These are phyloP conservation scores for Epithemia pelagica DNA, from an alignment of 108 stramenopile genomes.

Conservation along the genomic window DNA sequence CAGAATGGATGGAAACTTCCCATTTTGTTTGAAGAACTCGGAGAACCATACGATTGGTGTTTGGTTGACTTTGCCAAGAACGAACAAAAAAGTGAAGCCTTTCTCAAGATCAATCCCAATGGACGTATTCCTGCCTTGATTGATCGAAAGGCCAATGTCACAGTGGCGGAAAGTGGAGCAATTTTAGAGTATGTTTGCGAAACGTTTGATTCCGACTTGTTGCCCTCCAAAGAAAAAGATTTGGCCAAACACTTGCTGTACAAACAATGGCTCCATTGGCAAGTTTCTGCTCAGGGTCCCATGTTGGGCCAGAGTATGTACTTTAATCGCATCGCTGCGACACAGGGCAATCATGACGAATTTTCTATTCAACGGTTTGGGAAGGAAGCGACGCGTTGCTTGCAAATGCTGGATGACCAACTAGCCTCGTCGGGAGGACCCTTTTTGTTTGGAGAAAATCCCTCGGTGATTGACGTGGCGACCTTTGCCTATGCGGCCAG, in stretches of 20 bases:
- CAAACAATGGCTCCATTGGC: conserved; percentile 1
- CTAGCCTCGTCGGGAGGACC: conserved; percentile 12
- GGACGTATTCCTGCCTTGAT: conserved; percentile 11
- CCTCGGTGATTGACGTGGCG: conserved; percentile 38
- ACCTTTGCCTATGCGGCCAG: conserved; percentile 1
- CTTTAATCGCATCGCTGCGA: conserved; percentile 13
- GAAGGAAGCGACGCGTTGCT: conserved; percentile 3
- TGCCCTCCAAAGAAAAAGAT: conserved; percentile 3
- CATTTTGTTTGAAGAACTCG: conserved; percentile 6
- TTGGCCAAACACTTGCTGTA: background rate
- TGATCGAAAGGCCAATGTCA: conserved; percentile 1
- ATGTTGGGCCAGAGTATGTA: conserved; percentile 1
- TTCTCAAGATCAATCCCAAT: conserved; percentile 12
- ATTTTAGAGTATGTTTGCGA: conserved; percentile 8
- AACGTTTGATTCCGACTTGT: background rate
- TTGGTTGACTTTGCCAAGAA: conserved; percentile 9
- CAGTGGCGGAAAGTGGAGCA: conserved; percentile 9
- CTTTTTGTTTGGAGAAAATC: conserved; percentile 56
- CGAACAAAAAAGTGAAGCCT: conserved; percentile 4
- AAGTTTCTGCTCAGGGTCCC: conserved; percentile 1
- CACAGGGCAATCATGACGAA: conserved; percentile 7
- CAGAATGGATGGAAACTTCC: conserved; percentile 8
- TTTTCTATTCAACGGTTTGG: conserved; percentile 3
- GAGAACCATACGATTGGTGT: conserved; percentile 4
- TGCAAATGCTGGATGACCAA: conserved; percentile 5